Evolutionary conservation across 805 yeast species (phyloP), one percentile per base, ranked within the genome.

Genomic region (Metschnikowia santaceciliae): DNA sequence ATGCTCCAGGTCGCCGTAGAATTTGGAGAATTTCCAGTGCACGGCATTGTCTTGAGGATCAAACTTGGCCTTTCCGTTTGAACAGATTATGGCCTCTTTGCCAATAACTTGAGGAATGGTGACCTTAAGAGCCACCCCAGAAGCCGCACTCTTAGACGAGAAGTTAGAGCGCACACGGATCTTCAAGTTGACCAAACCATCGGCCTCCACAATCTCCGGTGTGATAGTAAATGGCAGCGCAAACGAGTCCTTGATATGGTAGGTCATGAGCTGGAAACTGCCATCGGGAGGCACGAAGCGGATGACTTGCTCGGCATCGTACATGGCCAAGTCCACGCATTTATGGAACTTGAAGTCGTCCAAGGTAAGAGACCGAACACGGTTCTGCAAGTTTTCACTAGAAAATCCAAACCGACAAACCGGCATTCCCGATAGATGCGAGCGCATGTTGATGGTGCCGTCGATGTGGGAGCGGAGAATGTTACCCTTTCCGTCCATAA

Each of bases 261-360:
- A 90, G 34, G 81, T 75, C 91, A 90, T 84, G 53, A 90, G 76
- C 65, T 89, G 92, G 63, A 89, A 88, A 47, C 82, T 81, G 0
- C 96, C 96, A 68, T 90, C 96, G 1, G 96, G 96, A 2, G 96
- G 96, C 11, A 83, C 74, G 56, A 90, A 90, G 42, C 78, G 80
- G 51, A 90, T 85, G 22, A 80, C 70, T 38, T 86, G 72, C 23
- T 84, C 83, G 19, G 74, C 63, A 54, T 87, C 90, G 65, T 85
- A 88, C 57, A 80, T 78, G 51, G 80, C 80, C 50, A 89, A 72
- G 54, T 84, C 82, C 23, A 90, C 96, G 66, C 96, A 88, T 60
- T 88, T 92, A 67, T 90, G 96, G 68, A 90, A 86, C 56, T 86
- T 88, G 59, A 88, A 83, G 64, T 90, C 95, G 58, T 86, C 88